phyloP scores from a whole-genome alignment of 257 asterid species.

The Striga asiatica region DNA sequence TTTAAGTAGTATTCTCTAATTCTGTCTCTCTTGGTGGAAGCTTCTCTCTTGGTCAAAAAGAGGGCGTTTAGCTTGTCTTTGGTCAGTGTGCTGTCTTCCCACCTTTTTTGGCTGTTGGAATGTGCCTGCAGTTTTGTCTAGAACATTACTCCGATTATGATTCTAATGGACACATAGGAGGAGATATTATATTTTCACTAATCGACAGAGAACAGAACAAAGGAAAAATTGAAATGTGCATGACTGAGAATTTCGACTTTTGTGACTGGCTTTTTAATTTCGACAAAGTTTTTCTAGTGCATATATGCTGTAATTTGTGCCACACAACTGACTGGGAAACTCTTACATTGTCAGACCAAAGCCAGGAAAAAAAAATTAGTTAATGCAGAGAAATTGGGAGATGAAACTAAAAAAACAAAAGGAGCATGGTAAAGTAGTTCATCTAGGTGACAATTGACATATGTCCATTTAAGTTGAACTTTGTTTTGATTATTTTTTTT shows the following conservation, averaged over 20 bases:
- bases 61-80: conserved; percentile 47
- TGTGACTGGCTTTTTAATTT: not conserved
- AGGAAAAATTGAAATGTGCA: too few species aligned
- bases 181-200: not conserved
- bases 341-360: not conserved
- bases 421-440: not conserved
- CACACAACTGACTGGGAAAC: not conserved
- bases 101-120: conserved; percentile 60
- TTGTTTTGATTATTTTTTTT: too few species aligned
- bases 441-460: not conserved
- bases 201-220: too few species aligned
- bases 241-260: not conserved
- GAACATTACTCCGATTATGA: conserved; percentile 4
- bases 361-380: not conserved
- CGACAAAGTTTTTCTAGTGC: not conserved
- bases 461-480: not conserved
- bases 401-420: not conserved
- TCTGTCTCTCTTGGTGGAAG: conserved; percentile 64
- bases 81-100: conserved; percentile 67
- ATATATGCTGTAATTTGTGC: too few species aligned
- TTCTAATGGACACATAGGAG: not conserved
- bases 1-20: conserved; percentile 61
- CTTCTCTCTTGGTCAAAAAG: conserved; percentile 54
- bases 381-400: not conserved
- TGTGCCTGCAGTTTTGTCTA: conserved; percentile 42